These are phyloP conservation scores for Beauveria sp. DNA, from an alignment of 2,329 filamentous ascomycete genomes.

Conservation along the genomic window DNA sequence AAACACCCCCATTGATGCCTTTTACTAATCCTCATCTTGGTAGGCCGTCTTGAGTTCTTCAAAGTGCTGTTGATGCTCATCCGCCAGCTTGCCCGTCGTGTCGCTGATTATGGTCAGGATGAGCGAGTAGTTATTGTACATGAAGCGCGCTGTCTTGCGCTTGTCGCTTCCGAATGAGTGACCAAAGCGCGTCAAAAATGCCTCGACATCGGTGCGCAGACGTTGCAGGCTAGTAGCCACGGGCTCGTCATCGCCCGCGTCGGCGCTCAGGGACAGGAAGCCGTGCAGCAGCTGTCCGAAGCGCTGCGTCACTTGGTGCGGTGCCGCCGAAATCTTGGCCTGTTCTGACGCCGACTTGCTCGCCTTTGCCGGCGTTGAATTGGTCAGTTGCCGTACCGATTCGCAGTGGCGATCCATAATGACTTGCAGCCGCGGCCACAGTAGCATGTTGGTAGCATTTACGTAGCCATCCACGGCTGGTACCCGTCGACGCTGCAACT, in stretches of 20 bases:
- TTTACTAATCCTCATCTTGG: conserved; percentile 33
- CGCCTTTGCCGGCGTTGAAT: conserved; percentile 39
- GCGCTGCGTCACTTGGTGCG: conserved; percentile 87
- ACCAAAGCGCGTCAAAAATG: conserved; percentile 70
- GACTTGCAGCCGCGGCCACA: conserved; percentile 92
- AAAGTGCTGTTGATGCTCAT: conserved; percentile 70
- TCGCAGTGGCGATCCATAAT: conserved; percentile 92
- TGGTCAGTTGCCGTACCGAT: conserved; percentile 61
- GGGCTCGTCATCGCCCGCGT: conserved; percentile 86
- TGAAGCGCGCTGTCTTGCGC: conserved; percentile 75
- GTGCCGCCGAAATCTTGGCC: conserved; percentile 65
- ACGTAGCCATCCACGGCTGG: conserved; percentile 86
- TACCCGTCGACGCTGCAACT: conserved; percentile 83
- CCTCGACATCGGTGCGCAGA: conserved; percentile 73
- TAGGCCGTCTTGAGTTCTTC: conserved; percentile 55
- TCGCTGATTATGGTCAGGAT: conserved; percentile 89
- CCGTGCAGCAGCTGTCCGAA: conserved; percentile 89
- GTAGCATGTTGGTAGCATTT: conserved; percentile 89
- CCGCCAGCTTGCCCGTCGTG: conserved; percentile 61
- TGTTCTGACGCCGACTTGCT: conserved; percentile 39
- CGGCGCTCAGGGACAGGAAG: conserved; percentile 73
- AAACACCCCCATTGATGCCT: neutral
- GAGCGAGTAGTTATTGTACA: conserved; percentile 94
- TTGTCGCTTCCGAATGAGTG: conserved; percentile 65
- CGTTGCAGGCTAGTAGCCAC: conserved; percentile 73